Conservation (phyloP, 352 stramenopile species). For the Phytophthora ohioensis region DNA sequence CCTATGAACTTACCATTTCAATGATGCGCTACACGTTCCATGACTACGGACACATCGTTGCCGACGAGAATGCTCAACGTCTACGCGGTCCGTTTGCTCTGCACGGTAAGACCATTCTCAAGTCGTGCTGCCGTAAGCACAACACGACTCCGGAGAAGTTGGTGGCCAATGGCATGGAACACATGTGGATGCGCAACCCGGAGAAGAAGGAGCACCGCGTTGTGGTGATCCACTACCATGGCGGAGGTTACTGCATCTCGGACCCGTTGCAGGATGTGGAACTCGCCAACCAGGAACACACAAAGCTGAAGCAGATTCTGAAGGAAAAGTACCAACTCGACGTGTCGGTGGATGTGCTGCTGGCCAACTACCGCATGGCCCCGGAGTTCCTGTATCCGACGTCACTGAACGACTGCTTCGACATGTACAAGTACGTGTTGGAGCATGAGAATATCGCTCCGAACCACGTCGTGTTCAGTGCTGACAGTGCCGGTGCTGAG, state of each 20-base stretch:
- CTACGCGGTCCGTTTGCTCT: slow-evolving; percentile 41
- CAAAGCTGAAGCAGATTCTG: slow-evolving; percentile 33
- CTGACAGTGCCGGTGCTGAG: slow-evolving; percentile 58
- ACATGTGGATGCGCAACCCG: slow-evolving; percentile 49
- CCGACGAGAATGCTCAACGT: slow-evolving; percentile 34
- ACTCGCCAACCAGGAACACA: slow-evolving; percentile 41
- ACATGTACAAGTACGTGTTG: slow-evolving; percentile 58
- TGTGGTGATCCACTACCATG: slow-evolving; percentile 59
- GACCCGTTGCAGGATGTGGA: slow-evolving; percentile 45
- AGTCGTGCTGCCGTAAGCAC: slow-evolving; percentile 31
- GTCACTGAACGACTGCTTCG: slow-evolving; percentile 50
- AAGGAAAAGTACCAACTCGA: slow-evolving; percentile 23
- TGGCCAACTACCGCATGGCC: slow-evolving; percentile 69
- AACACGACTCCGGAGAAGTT: slow-evolving; percentile 37
- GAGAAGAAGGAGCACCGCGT: slow-evolving; percentile 36
- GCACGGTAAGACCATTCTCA: slow-evolving; percentile 37
- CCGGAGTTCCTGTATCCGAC: slow-evolving; percentile 51
- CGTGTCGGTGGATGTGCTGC: slow-evolving; percentile 49
- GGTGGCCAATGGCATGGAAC: slow-evolving; percentile 44
- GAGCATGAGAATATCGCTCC: slow-evolving; percentile 30
- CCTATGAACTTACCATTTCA: slow-evolving; percentile 44
- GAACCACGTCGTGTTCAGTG: slow-evolving; percentile 45
- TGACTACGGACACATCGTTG: slow-evolving; percentile 45
- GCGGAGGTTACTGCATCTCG: slow-evolving; percentile 53
- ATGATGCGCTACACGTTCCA: slow-evolving; percentile 49